Percentiles rank a stretch among this genome's conserved stretches.
Evolutionary conservation across 768 basidiomycete genomes (phyloP).

Genomic region (Rhodotorula taiwanensis): DNA sequence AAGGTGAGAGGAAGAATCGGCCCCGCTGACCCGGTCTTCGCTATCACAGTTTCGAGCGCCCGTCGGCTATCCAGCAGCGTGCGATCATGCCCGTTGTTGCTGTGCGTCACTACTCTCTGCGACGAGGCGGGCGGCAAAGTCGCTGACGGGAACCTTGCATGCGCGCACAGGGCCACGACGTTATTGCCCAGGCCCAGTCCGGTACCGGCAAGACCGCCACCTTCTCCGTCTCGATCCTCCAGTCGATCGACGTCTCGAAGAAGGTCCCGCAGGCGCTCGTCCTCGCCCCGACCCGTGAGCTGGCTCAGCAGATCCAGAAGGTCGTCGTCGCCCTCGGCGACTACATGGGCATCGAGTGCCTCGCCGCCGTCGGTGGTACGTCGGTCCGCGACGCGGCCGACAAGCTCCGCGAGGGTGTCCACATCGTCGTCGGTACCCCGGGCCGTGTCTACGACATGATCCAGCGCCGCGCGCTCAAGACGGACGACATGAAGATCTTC

Average conservation of each 20-base stretch:
- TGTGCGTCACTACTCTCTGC: constrained; percentile 31
- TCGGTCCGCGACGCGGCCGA: constrained; percentile 96
- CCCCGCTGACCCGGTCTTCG: too few species aligned
- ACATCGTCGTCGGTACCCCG: constrained; percentile 94
- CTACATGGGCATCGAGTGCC: constrained; percentile 99
- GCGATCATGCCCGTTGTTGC: constrained; percentile 87
- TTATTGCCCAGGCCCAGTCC: constrained; percentile 97
- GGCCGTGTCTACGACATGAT: constrained; percentile 99
- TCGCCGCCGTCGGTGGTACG: constrained; percentile 95
- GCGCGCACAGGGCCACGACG: constrained; percentile 71
- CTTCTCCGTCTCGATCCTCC: constrained; percentile 94
- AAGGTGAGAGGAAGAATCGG: neutral
- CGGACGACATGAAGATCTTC: constrained; percentile 96
- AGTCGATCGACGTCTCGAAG: constrained; percentile 90
- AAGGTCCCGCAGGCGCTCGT: constrained; percentile 94
- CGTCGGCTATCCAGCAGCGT: constrained; percentile 96
- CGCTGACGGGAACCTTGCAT: neutral
- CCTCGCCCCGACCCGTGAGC: constrained; percentile 94
- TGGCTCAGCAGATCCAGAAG: constrained; percentile 98
- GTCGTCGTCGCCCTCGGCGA: constrained; percentile 93
- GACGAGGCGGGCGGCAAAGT: too few species aligned
- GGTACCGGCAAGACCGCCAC: constrained; percentile 99
- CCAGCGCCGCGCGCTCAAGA: constrained; percentile 80
- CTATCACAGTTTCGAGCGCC: constrained; percentile 70
- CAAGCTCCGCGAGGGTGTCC: constrained; percentile 94